Conservation (phyloP, 116 monocot species). For the Cymodocea nodosa region DNA sequence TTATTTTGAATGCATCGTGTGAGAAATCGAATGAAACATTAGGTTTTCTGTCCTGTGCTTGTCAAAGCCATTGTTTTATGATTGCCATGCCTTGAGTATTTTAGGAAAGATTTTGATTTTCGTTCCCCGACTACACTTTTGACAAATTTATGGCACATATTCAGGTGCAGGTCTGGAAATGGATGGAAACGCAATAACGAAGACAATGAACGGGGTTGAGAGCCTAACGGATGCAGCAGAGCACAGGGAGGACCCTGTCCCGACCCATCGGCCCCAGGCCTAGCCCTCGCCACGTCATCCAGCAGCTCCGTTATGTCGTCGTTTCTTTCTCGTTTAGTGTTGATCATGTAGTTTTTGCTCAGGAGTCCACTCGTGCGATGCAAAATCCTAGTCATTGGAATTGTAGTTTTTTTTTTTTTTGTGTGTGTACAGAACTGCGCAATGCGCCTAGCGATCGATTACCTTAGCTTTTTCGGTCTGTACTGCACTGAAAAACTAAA, state of each 20-base stretch:
- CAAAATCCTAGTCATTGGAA: neutral
- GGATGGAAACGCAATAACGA: slow-evolving; percentile 23
- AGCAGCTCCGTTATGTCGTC: slow-evolving; percentile 58
- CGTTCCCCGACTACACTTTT: no score
- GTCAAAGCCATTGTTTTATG: no score
- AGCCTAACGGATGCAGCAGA: slow-evolving; percentile 15
- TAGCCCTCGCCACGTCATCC: slow-evolving; percentile 42
- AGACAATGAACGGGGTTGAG: slow-evolving; percentile 26
- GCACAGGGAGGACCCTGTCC: slow-evolving; percentile 46
- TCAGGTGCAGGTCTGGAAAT: slow-evolving; percentile 2
- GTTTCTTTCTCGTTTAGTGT: neutral
- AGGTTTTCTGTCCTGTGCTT: no score
- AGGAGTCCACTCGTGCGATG: no score
- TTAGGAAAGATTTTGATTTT: neutral
- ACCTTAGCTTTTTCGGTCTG: no score
- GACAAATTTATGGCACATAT: neutral
- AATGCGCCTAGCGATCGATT: no score
- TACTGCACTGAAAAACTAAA: no score
- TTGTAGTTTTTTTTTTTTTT: neutral
- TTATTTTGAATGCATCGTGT: no score
- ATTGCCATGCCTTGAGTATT: no score
- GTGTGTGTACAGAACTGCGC: no score
- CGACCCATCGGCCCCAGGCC: slow-evolving; percentile 34
- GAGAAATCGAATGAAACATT: no score
- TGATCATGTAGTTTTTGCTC: no score